These are phyloP conservation scores for Penicillium maclennaniae DNA, from an alignment of 495 filamentous ascomycete genomes.

Conservation along the genomic window DNA sequence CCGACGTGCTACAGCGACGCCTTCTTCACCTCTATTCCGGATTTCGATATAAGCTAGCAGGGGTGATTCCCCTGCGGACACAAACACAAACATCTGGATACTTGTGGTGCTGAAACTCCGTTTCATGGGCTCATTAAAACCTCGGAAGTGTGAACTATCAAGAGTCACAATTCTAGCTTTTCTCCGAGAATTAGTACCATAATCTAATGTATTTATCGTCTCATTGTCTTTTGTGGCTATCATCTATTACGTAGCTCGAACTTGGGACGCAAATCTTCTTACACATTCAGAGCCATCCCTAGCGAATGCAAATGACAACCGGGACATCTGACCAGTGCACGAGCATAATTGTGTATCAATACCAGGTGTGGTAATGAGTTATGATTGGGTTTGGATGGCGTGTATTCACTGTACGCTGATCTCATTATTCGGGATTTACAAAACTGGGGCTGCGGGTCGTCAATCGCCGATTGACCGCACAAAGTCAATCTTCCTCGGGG, in stretches of 20 bases:
- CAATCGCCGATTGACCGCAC: slow-evolving; percentile 16
- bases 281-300: neutral
- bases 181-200: neutral
- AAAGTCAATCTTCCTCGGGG: slow-evolving; percentile 13
- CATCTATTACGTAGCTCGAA: too few species aligned
- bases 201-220: neutral
- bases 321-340: neutral
- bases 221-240: too few species aligned
- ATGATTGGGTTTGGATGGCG: neutral
- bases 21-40: slow-evolving; percentile 28
- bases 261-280: too few species aligned
- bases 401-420: neutral
- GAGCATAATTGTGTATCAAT: neutral
- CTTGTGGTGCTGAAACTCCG: neutral
- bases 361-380: neutral
- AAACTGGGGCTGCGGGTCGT: neutral
- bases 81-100: neutral
- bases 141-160: neutral
- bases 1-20: slow-evolving; percentile 34
- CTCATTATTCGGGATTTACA: slow-evolving; percentile 6
- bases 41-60: slow-evolving; percentile 26
- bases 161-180: neutral
- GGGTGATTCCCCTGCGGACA: neutral
- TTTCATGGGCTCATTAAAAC: neutral
- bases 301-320: neutral